Base-by-base conservation (phyloP, 2,329 filamentous ascomycete genomes). In the Nothopassalora personata region DNA sequence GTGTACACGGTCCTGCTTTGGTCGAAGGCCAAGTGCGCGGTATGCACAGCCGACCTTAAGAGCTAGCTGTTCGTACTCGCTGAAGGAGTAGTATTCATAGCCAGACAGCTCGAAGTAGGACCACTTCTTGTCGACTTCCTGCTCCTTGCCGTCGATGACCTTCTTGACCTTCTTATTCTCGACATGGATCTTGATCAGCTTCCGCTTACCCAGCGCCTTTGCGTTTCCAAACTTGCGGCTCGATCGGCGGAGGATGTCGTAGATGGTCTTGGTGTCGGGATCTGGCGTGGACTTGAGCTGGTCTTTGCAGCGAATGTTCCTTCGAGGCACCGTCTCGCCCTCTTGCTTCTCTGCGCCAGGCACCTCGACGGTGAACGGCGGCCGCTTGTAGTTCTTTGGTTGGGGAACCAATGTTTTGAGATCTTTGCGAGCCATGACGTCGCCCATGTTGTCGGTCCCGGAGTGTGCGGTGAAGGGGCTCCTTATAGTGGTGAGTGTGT, bases 111-210 rank as follows among this genome's bases (percentile, higher is more conserved):
- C 91, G 67, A 90, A 95, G 76, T 86, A 95, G 55, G 87, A 86
- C 91, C 91, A 96, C 74, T 93, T 85, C 84, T 96, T 96, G 64
- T 95, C 89, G 34, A 94, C 85, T 77, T 92, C 84, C 64, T 82
- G 80, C 74, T 91, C 83, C 73, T 89, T 83, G 66, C 91, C 91
- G 70, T 95, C 89, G 59, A 96, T 79, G 53, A 90, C 81, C 83
- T 95, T 96, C 81, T 91, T 88, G 67, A 96, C 79, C 82, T 91
- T 94, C 80, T 93, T 96, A 67, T 83, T 87, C 80, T 96, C 91
- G 68, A 84, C 84, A 75, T 96, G 91, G 50, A 87, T 85, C 74
- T 87, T 81, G 75, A 96, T 74, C 59, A 96, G 81, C 73, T 83
- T 87, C 64, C 91, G 86, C 69, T 81, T 82, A 66, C 89, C 91